Percentiles rank a stretch among this genome's conserved stretches.
Evolutionary conservation across 2,329 filamentous ascomycete genomes (phyloP).

Genomic region (Diaporthe sp.): DNA sequence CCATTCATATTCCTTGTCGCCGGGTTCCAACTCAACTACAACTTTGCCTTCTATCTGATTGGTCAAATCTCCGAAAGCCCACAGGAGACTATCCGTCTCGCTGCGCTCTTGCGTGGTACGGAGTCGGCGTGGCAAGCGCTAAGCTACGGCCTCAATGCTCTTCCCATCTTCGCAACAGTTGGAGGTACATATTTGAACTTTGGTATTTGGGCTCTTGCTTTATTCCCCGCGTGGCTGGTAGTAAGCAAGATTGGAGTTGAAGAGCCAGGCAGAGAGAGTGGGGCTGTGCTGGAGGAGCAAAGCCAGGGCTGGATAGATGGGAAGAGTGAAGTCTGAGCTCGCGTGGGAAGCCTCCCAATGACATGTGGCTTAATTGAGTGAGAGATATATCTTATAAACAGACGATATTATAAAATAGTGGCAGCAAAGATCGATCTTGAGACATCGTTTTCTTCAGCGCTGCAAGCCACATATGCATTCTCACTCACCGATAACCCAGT

Average conservation of each 20-base stretch:
- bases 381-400: too few relatives aligned
- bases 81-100: constrained; percentile 12
- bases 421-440: too few relatives aligned
- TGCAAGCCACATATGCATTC: too few relatives aligned
- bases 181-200: constrained; percentile 12
- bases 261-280: not conserved
- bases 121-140: constrained; percentile 18
- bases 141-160: constrained; percentile 1
- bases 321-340: not conserved
- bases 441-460: too few relatives aligned
- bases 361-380: too few relatives aligned
- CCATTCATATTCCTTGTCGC: constrained; percentile 16
- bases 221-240: not conserved
- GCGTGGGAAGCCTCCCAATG: too few relatives aligned
- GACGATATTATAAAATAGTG: not conserved
- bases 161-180: not conserved
- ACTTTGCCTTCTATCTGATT: constrained; percentile 8
- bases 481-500: too few relatives aligned
- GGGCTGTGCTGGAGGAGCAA: not conserved
- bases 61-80: not conserved
- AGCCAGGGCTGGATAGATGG: not conserved
- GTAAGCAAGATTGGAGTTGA: constrained; percentile 8
- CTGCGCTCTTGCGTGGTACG: not conserved
- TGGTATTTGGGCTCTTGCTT: constrained; percentile 11
- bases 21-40: constrained; percentile 16